Conservation (phyloP, 2,329 filamentous ascomycete genomes). For the Aspergillus glaucus region DNA sequence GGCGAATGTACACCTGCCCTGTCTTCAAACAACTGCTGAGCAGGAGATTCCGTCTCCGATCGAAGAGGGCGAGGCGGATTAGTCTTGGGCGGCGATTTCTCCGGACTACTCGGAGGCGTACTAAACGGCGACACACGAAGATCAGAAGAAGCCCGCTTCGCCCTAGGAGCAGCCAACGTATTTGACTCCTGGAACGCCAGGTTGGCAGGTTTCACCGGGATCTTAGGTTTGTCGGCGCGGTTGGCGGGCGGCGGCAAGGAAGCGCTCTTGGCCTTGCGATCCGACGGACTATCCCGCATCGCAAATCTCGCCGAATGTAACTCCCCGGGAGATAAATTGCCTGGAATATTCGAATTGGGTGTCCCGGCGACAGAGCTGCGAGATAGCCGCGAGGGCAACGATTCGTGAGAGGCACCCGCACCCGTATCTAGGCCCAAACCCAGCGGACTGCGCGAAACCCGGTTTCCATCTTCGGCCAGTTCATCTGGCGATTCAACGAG, state of each 20-base stretch:
- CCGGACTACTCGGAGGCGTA: conserved; percentile 72
- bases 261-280: conserved; percentile 29
- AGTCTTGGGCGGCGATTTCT: conserved; percentile 44
- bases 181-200: conserved; percentile 24
- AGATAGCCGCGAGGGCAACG: conserved; percentile 17
- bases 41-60: conserved; percentile 20
- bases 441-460: conserved; percentile 17
- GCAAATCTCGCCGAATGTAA: conserved; percentile 8
- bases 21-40: conserved; percentile 23
- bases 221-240: conserved; percentile 69
- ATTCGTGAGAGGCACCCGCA: conserved; percentile 18
- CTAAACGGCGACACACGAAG: conserved; percentile 69
- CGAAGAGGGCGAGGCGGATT: conserved; percentile 14
- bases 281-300: conserved; percentile 15
- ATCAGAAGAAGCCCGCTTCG: conserved; percentile 28
- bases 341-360: conserved; percentile 20
- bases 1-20: conserved; percentile 10
- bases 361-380: conserved; percentile 16
- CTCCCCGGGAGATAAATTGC: conserved; percentile 16
- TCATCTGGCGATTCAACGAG: conserved; percentile 43
- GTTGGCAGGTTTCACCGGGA: conserved; percentile 45
- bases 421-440: too few species aligned
- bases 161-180: conserved; percentile 21
- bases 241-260: conserved; percentile 68
- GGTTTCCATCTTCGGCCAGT: conserved; percentile 60